Evolutionary conservation across 2,329 filamentous ascomycete species (phyloP).

Genomic region (Pyrenochaeta sp.): DNA sequence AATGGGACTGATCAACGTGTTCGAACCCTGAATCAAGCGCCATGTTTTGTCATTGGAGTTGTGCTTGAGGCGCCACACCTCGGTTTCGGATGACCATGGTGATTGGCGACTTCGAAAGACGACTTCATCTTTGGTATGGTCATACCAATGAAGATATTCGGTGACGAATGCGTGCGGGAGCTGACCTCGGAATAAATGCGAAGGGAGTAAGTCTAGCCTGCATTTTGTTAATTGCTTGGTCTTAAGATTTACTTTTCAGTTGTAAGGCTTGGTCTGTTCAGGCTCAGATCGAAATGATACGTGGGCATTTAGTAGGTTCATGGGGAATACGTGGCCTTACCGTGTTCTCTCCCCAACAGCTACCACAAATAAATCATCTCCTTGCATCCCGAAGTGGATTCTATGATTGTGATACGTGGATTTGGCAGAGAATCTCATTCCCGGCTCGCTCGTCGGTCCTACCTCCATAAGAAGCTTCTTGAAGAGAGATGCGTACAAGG

Average conservation of each 20-base stretch:
- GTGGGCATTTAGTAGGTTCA: too few relatives aligned
- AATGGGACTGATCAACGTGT: constrained; percentile 11
- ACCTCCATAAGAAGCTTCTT: constrained; percentile 53
- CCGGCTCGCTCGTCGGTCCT: constrained; percentile 48
- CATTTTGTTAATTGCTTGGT: too few relatives aligned
- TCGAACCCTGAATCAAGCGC: constrained; percentile 16
- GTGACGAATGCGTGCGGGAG: constrained; percentile 45
- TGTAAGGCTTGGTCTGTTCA: too few relatives aligned
- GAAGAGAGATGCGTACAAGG: constrained; percentile 57
- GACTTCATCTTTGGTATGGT: constrained; percentile 10
- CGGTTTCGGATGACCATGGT: constrained; percentile 10
- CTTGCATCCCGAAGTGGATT: constrained; percentile 50
- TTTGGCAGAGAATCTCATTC: constrained; percentile 55
- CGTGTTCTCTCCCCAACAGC: constrained; percentile 11
- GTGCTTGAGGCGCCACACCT: constrained; percentile 27
- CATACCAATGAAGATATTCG: constrained; percentile 29
- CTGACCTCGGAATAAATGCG: constrained; percentile 24
- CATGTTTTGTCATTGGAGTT: constrained; percentile 12
- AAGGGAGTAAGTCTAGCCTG: constrained; percentile 47
- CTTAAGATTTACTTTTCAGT: too few relatives aligned
- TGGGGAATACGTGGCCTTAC: constrained; percentile 7
- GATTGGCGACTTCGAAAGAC: constrained; percentile 15
- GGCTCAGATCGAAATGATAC: too few relatives aligned
- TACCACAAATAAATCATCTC: constrained; percentile 31
- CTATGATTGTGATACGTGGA: constrained; percentile 19